A percentile compares a stretch with the other conserved stretches of the same genome.
These are phyloP conservation scores for Metschnikowia colocasiae DNA, from an alignment of 805 yeast genomes.

Conservation along the genomic window DNA sequence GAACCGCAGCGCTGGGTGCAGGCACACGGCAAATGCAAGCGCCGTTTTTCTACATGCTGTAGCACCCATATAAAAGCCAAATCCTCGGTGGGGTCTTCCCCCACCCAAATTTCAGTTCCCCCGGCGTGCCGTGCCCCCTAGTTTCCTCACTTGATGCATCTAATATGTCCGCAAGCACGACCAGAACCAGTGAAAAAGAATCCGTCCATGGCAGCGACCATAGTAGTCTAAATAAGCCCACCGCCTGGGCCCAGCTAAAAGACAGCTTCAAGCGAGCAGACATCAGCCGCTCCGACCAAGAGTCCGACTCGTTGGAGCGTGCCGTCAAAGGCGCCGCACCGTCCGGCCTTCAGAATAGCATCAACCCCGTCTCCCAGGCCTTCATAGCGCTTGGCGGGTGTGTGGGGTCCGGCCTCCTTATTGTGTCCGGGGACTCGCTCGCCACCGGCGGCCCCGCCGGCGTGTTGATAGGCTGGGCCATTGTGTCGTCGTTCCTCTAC, in stretches of 20 bases:
- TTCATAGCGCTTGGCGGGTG: constrained; percentile 42
- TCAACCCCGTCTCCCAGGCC: constrained; percentile 18
- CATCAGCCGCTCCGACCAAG: constrained; percentile 3
- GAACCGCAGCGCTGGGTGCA: constrained; percentile 8
- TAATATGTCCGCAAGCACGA: constrained; percentile 7
- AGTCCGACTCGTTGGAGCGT: constrained; percentile 13
- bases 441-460: constrained; percentile 36
- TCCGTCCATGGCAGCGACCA: background rate
- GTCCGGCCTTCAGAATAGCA: constrained; percentile 12
- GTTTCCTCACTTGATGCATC: background rate
- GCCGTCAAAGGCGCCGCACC: constrained; percentile 15
- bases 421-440: constrained; percentile 38
- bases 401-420: constrained; percentile 40
- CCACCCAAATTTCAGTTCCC: background rate
- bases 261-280: constrained; percentile 17
- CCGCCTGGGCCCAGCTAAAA: constrained; percentile 11
- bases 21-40: constrained; percentile 13
- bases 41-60: constrained; percentile 3
- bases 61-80: background rate
- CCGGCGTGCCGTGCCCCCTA: background rate
- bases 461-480: constrained; percentile 37
- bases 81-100: too few relatives aligned
- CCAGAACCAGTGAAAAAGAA: constrained; percentile 7
- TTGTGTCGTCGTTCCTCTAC: constrained; percentile 38
- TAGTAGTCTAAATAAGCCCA: constrained; percentile 7